phyloP scores from a whole-genome alignment of 2,329 filamentous ascomycete genomes.

The Chaetomiaceae sp. region DNA sequence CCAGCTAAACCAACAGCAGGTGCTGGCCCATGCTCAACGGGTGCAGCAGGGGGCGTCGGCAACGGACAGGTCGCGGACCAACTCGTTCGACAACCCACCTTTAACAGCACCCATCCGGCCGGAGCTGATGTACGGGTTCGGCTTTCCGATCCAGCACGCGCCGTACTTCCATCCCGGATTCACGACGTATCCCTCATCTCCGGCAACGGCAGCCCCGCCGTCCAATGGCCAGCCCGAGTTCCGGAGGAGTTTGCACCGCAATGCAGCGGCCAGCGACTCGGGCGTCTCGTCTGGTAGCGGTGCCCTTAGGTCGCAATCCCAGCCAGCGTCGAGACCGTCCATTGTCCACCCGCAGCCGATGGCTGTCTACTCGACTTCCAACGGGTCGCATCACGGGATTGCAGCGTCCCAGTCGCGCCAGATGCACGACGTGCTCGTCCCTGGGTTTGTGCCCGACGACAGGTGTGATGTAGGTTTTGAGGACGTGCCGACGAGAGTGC shows the following conservation, averaged over 20 bases:
- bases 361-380: conserved; percentile 27
- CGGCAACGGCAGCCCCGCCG: conserved; percentile 36
- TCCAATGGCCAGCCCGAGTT: conserved; percentile 42
- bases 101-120: conserved; percentile 52
- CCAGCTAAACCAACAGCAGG: conserved; percentile 41
- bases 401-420: conserved; percentile 34
- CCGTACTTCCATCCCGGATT: conserved; percentile 45
- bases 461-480: conserved; percentile 40
- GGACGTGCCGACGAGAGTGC: conserved; percentile 35
- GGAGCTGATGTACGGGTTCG: conserved; percentile 48
- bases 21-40: conserved; percentile 38
- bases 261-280: conserved; percentile 43
- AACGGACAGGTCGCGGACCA: conserved; percentile 51
- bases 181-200: conserved; percentile 51
- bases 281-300: conserved; percentile 44
- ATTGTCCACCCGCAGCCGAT: conserved; percentile 29
- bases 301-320: conserved; percentile 59
- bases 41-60: conserved; percentile 33
- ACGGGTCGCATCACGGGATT: conserved; percentile 33
- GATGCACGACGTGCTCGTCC: conserved; percentile 45
- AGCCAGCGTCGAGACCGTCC: conserved; percentile 51
- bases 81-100: conserved; percentile 57
- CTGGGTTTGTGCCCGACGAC: conserved; percentile 53
- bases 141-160: conserved; percentile 34
- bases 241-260: conserved; percentile 52